Conservation (phyloP, 2,329 filamentous ascomycete genomes). For the Pseudohalonectria lignicola region DNA sequence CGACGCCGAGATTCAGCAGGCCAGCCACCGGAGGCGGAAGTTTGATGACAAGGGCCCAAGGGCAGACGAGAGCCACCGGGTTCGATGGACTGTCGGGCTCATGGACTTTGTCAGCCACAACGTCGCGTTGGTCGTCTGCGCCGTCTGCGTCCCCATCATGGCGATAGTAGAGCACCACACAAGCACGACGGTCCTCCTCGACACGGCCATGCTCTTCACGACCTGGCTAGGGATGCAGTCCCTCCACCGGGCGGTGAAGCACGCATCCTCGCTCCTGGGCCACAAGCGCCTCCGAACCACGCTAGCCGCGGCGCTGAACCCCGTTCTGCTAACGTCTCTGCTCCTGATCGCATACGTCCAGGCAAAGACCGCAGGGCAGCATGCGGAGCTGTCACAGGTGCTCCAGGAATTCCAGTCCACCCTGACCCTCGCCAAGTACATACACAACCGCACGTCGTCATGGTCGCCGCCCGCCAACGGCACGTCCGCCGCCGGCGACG, state of each 20-base stretch:
- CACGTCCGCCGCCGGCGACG: conserved; percentile 7
- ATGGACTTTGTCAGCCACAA: conserved; percentile 8
- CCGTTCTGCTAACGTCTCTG: conserved; percentile 35
- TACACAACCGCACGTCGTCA: conserved; percentile 6
- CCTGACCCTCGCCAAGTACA: conserved; percentile 16
- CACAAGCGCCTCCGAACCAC: conserved; percentile 12
- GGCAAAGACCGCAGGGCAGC: conserved; percentile 24
- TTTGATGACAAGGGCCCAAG: neutral
- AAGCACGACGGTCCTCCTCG: conserved; percentile 26
- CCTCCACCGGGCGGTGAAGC: conserved; percentile 17
- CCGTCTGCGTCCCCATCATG: conserved; percentile 21
- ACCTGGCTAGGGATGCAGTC: conserved; percentile 33
- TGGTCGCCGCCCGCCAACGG: conserved; percentile 9
- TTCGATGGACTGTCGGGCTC: neutral
- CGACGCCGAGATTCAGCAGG: too few species aligned
- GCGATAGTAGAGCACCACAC: conserved; percentile 24
- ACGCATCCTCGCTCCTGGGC: neutral
- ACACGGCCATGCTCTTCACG: conserved; percentile 34
- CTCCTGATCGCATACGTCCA: conserved; percentile 30
- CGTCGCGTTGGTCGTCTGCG: conserved; percentile 17
- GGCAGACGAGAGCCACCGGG: neutral
- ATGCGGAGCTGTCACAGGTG: conserved; percentile 11
- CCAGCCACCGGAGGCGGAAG: conserved; percentile 2
- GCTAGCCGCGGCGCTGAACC: conserved; percentile 30
- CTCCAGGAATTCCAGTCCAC: conserved; percentile 16